These are phyloP conservation scores for Amanita muscaria DNA, from an alignment of 768 basidiomycete species.

Conservation along the genomic window DNA sequence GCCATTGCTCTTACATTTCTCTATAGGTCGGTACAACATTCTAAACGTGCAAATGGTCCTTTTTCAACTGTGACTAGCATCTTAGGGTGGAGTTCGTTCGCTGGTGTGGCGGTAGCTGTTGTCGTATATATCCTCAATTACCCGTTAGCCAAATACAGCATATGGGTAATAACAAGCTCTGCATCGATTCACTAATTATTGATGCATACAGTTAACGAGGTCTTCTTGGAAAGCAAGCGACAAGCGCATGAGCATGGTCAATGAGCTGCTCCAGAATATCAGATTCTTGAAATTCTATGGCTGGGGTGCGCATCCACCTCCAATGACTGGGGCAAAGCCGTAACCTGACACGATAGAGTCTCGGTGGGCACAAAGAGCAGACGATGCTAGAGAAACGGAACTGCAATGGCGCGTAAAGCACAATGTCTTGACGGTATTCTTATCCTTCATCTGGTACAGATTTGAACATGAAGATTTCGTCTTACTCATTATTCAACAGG, in stretches of 20 bases:
- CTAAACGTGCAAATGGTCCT: not conserved
- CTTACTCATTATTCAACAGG: constrained; percentile 28
- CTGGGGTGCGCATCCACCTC: constrained; percentile 63
- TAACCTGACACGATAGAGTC: constrained; percentile 31
- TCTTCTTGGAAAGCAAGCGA: constrained; percentile 59
- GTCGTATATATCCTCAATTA: constrained; percentile 57
- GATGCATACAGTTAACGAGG: no score
- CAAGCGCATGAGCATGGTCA: constrained; percentile 58
- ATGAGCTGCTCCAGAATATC: constrained; percentile 70
- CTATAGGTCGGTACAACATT: constrained; percentile 43
- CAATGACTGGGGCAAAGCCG: no score
- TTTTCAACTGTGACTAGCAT: constrained; percentile 33
- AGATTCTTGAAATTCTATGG: constrained; percentile 70
- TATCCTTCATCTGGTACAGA: constrained; percentile 60
- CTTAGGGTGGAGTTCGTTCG: constrained; percentile 70
- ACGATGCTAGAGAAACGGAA: constrained; percentile 49
- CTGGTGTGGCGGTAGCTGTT: constrained; percentile 58
- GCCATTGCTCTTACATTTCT: constrained; percentile 62
- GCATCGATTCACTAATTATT: no score
- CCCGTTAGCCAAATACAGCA: constrained; percentile 56
- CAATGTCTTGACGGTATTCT: constrained; percentile 49
- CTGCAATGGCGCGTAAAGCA: constrained; percentile 60
- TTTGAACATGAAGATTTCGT: not conserved
- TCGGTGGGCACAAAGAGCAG: constrained; percentile 49
- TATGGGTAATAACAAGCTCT: no score